Conservation (phyloP, 1,139 yeast species). For the Magnusiomyces tetraspermus region DNA sequence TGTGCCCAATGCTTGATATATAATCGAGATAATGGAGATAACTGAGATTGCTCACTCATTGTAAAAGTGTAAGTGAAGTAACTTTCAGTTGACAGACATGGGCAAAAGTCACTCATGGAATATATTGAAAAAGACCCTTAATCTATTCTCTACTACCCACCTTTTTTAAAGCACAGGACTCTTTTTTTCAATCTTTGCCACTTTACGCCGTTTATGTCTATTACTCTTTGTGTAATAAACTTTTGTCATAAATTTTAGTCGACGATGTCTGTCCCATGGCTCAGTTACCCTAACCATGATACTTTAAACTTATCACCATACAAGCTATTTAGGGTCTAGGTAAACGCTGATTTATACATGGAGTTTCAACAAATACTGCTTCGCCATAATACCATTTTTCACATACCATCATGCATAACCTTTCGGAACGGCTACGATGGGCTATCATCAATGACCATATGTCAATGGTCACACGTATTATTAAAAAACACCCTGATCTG, state of each 20-base stretch:
- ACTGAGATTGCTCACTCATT: too few relatives aligned
- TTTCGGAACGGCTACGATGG: slow-evolving; percentile 57
- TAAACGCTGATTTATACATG: neutral
- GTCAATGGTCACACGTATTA: slow-evolving; percentile 59
- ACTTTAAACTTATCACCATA: neutral
- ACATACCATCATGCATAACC: slow-evolving; percentile 36
- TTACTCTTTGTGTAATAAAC: neutral
- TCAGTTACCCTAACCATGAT: too few relatives aligned
- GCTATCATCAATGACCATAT: slow-evolving; percentile 68
- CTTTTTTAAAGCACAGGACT: too few relatives aligned
- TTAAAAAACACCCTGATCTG: slow-evolving; percentile 65
- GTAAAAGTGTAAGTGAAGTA: too few relatives aligned
- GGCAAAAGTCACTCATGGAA: too few relatives aligned
- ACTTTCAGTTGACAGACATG: too few relatives aligned
- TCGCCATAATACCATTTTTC: neutral
- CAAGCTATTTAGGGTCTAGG: neutral
- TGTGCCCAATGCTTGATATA: neutral
- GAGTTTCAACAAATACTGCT: too few relatives aligned
- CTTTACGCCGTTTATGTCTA: too few relatives aligned
- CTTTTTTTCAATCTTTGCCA: too few relatives aligned
- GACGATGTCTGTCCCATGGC: neutral
- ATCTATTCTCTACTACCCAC: too few relatives aligned
- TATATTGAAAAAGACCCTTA: too few relatives aligned
- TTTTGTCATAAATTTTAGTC: neutral
- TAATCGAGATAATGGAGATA: neutral